These are phyloP conservation scores for Phytophthora palmivora DNA, from an alignment of 352 stramenopile genomes.

Conservation along the genomic window DNA sequence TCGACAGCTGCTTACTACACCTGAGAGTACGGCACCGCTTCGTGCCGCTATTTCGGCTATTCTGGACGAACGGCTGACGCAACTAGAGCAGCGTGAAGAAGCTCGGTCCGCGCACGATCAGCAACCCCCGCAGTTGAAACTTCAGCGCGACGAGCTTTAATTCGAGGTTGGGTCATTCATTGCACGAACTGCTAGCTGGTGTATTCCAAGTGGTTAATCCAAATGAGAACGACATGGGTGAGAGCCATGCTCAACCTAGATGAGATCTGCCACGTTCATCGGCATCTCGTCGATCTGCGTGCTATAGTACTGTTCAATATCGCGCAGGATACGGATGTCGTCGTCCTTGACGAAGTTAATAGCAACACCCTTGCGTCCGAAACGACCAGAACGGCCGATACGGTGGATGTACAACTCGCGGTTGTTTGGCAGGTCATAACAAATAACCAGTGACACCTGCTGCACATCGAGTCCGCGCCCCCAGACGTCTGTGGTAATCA, in stretches of 20 bases:
- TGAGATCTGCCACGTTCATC: constrained; percentile 98
- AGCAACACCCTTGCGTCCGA: constrained; percentile 96
- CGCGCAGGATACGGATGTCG: constrained; percentile 95
- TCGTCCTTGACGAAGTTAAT: constrained; percentile 99
- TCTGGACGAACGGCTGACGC: constrained; percentile 55
- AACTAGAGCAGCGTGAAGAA: constrained; percentile 44
- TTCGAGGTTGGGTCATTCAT: neutral
- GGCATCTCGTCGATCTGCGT: constrained; percentile 99
- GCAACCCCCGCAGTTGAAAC: constrained; percentile 5
- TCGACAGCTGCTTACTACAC: constrained; percentile 43
- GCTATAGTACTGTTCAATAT: constrained; percentile 99
- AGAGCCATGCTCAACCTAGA: constrained; percentile 87
- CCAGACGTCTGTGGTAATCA: constrained; percentile 98
- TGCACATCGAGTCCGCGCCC: constrained; percentile 98
- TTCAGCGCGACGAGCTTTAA: constrained; percentile 42
- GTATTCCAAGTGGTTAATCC: constrained; percentile 59
- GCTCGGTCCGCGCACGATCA: neutral
- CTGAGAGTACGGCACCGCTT: constrained; percentile 43
- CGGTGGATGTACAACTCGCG: constrained; percentile 96
- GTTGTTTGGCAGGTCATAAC: constrained; percentile 97
- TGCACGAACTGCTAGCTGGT: neutral
- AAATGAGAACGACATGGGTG: constrained; percentile 6
- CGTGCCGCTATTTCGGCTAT: constrained; percentile 52
- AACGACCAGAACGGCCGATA: constrained; percentile 96
- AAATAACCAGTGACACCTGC: constrained; percentile 97